These are phyloP conservation scores for Schwanniomyces polymorphus DNA, from an alignment of 805 yeast species.

Conservation along the genomic window DNA sequence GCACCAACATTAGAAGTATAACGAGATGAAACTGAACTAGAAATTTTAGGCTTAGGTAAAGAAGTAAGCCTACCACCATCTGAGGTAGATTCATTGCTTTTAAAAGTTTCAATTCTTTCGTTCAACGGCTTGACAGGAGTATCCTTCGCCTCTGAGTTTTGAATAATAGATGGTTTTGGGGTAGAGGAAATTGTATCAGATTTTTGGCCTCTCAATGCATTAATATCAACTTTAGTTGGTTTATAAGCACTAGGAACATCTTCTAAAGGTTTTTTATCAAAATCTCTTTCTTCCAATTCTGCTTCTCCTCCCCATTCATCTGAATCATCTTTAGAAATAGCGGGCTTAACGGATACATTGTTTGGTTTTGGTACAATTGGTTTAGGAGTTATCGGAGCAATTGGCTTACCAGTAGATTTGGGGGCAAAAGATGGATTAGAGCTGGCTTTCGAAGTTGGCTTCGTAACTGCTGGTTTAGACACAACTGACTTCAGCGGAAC, in stretches of 20 bases:
- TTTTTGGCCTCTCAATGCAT: constrained; percentile 50
- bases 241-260: constrained; percentile 62
- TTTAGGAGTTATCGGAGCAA: constrained; percentile 31
- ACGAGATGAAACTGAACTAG: constrained; percentile 50
- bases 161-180: constrained; percentile 24
- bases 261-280: constrained; percentile 48
- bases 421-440: constrained; percentile 29
- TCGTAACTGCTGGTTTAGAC: constrained; percentile 18
- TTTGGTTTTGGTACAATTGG: constrained; percentile 11
- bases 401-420: constrained; percentile 40
- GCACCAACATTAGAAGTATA: constrained; percentile 37
- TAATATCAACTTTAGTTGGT: constrained; percentile 64
- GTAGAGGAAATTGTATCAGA: constrained; percentile 46
- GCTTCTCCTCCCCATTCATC: constrained; percentile 77
- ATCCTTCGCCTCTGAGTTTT: constrained; percentile 20
- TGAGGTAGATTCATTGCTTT: constrained; percentile 23
- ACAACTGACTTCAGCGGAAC: neutral
- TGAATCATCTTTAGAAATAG: constrained; percentile 25
- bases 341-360: neutral
- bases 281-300: constrained; percentile 56
- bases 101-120: constrained; percentile 46
- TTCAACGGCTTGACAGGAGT: constrained; percentile 47
- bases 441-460: constrained; percentile 27
- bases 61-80: constrained; percentile 59
- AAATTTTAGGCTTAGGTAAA: constrained; percentile 62